These are phyloP conservation scores for Fusarium verticillioides DNA, from an alignment of 2,329 filamentous ascomycete genomes.

Conservation along the genomic window DNA sequence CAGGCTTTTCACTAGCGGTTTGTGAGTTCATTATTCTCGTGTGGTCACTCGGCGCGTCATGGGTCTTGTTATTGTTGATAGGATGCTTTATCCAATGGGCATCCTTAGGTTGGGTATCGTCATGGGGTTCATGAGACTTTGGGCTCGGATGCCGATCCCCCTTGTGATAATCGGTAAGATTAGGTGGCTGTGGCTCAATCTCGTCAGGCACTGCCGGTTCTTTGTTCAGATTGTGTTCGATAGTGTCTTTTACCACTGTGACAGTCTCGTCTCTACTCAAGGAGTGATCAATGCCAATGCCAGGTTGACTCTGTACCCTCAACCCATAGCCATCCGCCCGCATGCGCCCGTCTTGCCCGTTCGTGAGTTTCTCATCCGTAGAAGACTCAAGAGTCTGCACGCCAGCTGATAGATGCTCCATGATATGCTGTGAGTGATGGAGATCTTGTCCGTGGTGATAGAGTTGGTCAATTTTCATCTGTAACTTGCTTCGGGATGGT, in stretches of 20 bases:
- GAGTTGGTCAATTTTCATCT: conserved; percentile 46
- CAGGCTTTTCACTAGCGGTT: neutral
- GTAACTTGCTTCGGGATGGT: conserved; percentile 18
- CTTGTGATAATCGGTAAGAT: conserved; percentile 24
- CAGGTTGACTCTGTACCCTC: neutral
- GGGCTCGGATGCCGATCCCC: conserved; percentile 31
- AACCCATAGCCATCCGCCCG: neutral
- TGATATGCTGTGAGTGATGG: conserved; percentile 49
- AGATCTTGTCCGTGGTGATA: conserved; percentile 51
- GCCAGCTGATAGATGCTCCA: conserved; percentile 49
- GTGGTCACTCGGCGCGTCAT: neutral
- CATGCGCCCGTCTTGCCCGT: conserved; percentile 6
- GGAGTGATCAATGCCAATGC: conserved; percentile 14
- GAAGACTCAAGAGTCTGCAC: conserved; percentile 3
- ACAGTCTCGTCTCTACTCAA: conserved; percentile 26
- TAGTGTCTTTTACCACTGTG: conserved; percentile 1
- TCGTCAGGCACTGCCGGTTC: conserved; percentile 16
- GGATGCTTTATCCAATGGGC: conserved; percentile 18
- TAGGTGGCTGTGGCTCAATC: conserved; percentile 17
- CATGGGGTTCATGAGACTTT: conserved; percentile 31
- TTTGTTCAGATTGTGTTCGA: conserved; percentile 22
- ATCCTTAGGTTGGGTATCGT: conserved; percentile 31
- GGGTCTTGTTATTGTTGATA: conserved; percentile 12
- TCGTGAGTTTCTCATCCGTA: neutral
- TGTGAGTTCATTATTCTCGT: neutral